phyloP scores from a whole-genome alignment of 2,329 filamentous ascomycete species.

The Colletotrichum sp. region DNA sequence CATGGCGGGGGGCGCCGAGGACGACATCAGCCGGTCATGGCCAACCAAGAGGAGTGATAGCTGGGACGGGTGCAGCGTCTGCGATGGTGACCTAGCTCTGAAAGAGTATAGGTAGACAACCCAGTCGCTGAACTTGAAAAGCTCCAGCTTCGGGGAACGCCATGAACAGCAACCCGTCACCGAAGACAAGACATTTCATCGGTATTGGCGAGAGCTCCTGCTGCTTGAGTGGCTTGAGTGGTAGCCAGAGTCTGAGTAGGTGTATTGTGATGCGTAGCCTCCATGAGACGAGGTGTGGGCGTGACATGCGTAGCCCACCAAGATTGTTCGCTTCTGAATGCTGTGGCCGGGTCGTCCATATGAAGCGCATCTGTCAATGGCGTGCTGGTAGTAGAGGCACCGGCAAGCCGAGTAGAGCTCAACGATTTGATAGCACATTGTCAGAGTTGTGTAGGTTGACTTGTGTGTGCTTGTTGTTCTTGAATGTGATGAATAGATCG shows the following conservation, averaged over 20 bases:
- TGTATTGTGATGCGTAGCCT: constrained; percentile 43
- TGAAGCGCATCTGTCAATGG: constrained; percentile 79
- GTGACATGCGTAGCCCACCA: constrained; percentile 82
- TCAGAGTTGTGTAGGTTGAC: constrained; percentile 25
- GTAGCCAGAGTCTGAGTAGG: constrained; percentile 62
- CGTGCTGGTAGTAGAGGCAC: constrained; percentile 88
- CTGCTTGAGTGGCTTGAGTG: constrained; percentile 52
- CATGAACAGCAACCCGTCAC: constrained; percentile 48
- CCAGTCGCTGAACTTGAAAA: constrained; percentile 52
- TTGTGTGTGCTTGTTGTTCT: neutral
- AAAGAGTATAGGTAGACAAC: constrained; percentile 55
- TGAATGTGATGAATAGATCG: neutral
- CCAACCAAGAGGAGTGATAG: constrained; percentile 55
- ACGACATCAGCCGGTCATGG: constrained; percentile 45
- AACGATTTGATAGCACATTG: constrained; percentile 87
- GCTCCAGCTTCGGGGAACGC: constrained; percentile 43
- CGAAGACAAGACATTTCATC: constrained; percentile 62
- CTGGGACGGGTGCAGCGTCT: constrained; percentile 47
- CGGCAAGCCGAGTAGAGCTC: constrained; percentile 87
- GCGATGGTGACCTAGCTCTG: constrained; percentile 36
- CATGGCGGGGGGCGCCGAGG: constrained; percentile 36
- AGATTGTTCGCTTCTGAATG: constrained; percentile 76
- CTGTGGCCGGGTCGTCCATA: constrained; percentile 77
- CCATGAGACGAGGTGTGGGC: constrained; percentile 49
- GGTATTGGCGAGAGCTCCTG: constrained; percentile 46